Percentiles rank a stretch among this genome's conserved stretches.
phyloP scores from a whole-genome alignment of 1,284 basidiomycete genomes.

The Taiwanofungus camphoratus region DNA sequence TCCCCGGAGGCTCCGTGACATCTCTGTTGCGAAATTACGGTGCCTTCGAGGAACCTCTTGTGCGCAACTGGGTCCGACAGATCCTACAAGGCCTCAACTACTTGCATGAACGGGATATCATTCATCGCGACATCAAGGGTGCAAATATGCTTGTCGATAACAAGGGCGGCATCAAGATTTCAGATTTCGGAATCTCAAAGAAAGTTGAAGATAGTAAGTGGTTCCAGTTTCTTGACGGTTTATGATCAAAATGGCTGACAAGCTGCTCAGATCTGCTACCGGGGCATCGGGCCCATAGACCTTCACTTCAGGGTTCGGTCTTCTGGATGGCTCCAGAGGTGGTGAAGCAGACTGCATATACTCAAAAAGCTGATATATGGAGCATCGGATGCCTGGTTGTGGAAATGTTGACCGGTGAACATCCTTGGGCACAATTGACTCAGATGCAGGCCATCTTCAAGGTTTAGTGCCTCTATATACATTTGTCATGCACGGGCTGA shows the following conservation, averaged over 20 bases:
- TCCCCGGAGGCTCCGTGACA: constrained; percentile 95
- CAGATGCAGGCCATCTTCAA: constrained; percentile 99
- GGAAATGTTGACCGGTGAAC: constrained; percentile 97
- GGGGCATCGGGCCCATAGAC: constrained; percentile 77
- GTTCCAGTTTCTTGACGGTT: no score
- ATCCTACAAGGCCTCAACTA: constrained; percentile 91
- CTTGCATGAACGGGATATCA: constrained; percentile 91
- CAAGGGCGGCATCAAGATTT: constrained; percentile 97
- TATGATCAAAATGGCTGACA: no score
- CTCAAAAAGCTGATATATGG: constrained; percentile 97
- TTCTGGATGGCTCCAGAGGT: constrained; percentile 99
- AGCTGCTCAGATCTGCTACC: constrained; percentile 65
- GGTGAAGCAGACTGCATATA: constrained; percentile 93
- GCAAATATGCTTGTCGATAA: constrained; percentile 98
- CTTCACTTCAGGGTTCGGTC: constrained; percentile 93
- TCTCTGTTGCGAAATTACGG: constrained; percentile 92
- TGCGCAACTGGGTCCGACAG: constrained; percentile 92
- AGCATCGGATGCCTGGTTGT: constrained; percentile 95
- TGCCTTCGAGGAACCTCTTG: constrained; percentile 93
- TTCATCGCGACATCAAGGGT: constrained; percentile 98
- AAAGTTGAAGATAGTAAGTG: constrained; percentile 91
- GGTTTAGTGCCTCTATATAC: constrained; percentile 40
- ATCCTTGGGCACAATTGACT: constrained; percentile 96
- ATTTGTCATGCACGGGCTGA: neutral
- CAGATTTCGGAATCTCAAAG: constrained; percentile 98